Conservation (phyloP, 768 basidiomycete genomes). For the Auriculariales sp. region DNA sequence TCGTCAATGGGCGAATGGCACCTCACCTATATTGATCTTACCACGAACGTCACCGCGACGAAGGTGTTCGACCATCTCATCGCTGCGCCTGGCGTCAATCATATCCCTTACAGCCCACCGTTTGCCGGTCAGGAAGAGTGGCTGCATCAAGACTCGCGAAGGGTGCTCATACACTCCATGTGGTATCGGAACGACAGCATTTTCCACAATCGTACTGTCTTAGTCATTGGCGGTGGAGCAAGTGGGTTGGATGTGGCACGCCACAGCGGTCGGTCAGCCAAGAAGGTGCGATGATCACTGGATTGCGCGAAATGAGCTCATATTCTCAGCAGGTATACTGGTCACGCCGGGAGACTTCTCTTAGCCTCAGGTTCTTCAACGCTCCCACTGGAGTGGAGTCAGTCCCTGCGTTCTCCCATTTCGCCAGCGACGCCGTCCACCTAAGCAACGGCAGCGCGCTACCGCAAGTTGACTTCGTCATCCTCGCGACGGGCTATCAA, state of each 20-base stretch:
- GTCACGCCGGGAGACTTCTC: background rate
- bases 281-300: slow-evolving; percentile 20
- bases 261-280: slow-evolving; percentile 26
- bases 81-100: slow-evolving; percentile 42
- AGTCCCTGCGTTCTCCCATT: slow-evolving; percentile 34
- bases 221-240: slow-evolving; percentile 34
- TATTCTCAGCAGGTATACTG: background rate
- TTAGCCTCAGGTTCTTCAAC: background rate
- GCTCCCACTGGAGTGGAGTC: background rate
- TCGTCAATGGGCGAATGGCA: slow-evolving; percentile 28
- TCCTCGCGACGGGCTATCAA: slow-evolving; percentile 45
- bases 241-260: slow-evolving; percentile 33
- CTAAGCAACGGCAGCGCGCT: slow-evolving; percentile 31
- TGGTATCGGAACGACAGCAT: slow-evolving; percentile 34
- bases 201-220: slow-evolving; percentile 27
- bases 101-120: slow-evolving; percentile 29
- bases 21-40: slow-evolving; percentile 17
- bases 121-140: slow-evolving; percentile 37
- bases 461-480: slow-evolving; percentile 27
- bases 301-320: background rate
- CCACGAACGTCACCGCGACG: slow-evolving; percentile 7
- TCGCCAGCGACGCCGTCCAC: slow-evolving; percentile 27
- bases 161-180: slow-evolving; percentile 31
- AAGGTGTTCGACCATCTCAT: slow-evolving; percentile 38
- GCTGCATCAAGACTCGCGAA: slow-evolving; percentile 21